phyloP scores from a whole-genome alignment of 495 filamentous ascomycete genomes.

The Hypoxylon trugodes region DNA sequence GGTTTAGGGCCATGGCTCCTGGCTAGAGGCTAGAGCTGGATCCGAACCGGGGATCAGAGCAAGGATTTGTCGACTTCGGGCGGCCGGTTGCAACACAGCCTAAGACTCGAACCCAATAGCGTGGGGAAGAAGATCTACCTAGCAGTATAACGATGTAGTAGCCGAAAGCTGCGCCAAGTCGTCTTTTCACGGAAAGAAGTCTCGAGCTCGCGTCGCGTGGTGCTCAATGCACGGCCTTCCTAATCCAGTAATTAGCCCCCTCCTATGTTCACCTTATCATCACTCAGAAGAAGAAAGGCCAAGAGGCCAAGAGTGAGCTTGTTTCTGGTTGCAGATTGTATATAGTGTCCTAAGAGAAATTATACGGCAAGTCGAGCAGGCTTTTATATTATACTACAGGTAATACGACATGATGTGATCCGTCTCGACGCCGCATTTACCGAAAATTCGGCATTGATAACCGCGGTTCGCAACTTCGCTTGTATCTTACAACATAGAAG shows the following conservation, averaged over 20 bases:
- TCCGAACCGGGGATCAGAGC: constrained; percentile 30
- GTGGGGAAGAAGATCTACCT: constrained; percentile 28
- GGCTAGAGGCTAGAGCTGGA: constrained; percentile 32
- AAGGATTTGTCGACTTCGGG: constrained; percentile 29
- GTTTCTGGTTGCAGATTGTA: constrained; percentile 37
- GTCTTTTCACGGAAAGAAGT: constrained; percentile 24
- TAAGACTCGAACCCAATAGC: constrained; percentile 41
- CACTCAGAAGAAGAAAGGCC: constrained; percentile 27
- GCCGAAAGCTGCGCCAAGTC: constrained; percentile 30
- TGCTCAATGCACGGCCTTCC: constrained; percentile 37
- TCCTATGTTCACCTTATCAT: constrained; percentile 31
- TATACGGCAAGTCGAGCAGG: constrained; percentile 25
- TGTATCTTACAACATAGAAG: constrained; percentile 3
- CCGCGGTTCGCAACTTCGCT: constrained; percentile 6
- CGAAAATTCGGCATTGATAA: constrained; percentile 33
- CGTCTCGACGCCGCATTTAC: constrained; percentile 19
- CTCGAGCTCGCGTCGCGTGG: constrained; percentile 40
- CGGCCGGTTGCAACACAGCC: constrained; percentile 39
- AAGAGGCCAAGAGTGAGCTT: constrained; percentile 42
- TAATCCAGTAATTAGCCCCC: constrained; percentile 28
- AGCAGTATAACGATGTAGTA: constrained; percentile 39
- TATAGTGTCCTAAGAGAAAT: constrained; percentile 28
- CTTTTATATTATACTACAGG: constrained; percentile 38
- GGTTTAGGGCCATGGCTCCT: constrained; percentile 1
- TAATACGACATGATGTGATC: constrained; percentile 37